Base-by-base conservation (phyloP, 2,329 filamentous ascomycete species). In the Nothomitra cinnamomea region DNA sequence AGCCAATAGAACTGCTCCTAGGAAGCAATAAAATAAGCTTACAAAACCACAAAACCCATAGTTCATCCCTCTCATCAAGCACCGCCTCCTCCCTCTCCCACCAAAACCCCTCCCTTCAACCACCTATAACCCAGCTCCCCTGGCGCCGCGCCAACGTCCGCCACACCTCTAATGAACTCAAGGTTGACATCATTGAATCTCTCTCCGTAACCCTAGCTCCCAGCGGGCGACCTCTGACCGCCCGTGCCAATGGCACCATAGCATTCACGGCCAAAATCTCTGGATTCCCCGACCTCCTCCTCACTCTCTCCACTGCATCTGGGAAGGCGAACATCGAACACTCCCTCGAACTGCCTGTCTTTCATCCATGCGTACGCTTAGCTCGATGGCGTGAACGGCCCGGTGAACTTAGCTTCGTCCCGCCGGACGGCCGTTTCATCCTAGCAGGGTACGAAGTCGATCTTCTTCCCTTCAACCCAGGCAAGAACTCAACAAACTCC, bases 141-240 rank as follows among this genome's bases (percentile, higher is more conserved):
- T 98, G 92, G 92, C 79, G 92, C 57, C 77, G 88, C 56, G 80
- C 87, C 40, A 95, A 95, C 62, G 92, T 98, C 53, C 78, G 89
- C 15, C 92, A 98, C 66, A 96, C 90, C 2, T 94, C 86, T 54
- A 98, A 96, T 67, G 92, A 98, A 67, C 75, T 98, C 60, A 96
- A 96, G 65, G 90, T 95, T 55, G 92, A 98, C 65, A 80, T 98
- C 12, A 80, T 98, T 57, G 92, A 98, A 70, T 87, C 86, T 1
- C 73, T 98, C 0, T 79, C 82, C 1, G 87, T 95, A 41, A 95
- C 85, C 0, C 76, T 96, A 42, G 88, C 92, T 0, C 92, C 92
- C 0, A 95, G 89, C 0, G 92, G 92, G 3, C 77, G 88, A 13
- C 83, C 90, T 1, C 74, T 98, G 21, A 82, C 87, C 6, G 90